Evolutionary conservation across 1,139 yeast species (phyloP), one percentile per base, ranked within the genome.

Genomic region (Hyphopichia wangnamkhiaoensis): DNA sequence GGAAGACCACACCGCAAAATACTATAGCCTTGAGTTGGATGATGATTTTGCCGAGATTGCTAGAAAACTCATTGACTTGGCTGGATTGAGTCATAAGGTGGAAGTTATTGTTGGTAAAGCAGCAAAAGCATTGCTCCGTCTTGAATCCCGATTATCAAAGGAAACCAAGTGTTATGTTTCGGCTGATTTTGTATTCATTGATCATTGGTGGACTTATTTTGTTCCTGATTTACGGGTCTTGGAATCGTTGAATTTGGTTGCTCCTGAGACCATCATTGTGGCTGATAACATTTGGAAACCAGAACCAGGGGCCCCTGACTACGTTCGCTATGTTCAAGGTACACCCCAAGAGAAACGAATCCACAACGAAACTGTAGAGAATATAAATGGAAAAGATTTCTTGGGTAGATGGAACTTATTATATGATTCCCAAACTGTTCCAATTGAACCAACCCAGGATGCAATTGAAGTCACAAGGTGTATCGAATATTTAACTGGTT

Each of bases 401-500:
- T 40, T 52, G 1, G 79, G 79, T 0, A 58, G 69, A 37, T 73
- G 78, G 79, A 68, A 73, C 37, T 49, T 71, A n/a, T 34, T 68
- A 19, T 75, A 75, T 46, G 65, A 68, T 4, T 55, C 72, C 0
- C 40, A 57, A 15, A 55, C 65, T 13, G 42, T 53, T 5, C 45
- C 44, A 12, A 47, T 50, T 4, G 37, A 32, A 14, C 45, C 54
- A 26, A 42, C 14, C 17, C 5, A 9, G 4, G 71, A 63, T 47
- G 70, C 61, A 0, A 56, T 68, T 16, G 73, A 65, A 41, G 42
- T 67, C 23, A 62, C 70, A 15, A 46, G 46, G 31, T 57, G 61
- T 37, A 43, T 54, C 9, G 58, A 58, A 31, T 59, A 53, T 40
- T 52, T 61, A 29, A 43, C 48, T 42, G 61, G 60, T 21, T 55